These are phyloP conservation scores for Ulota crispa DNA, from an alignment of 225 moss, liverwort and hornwort genomes.

Conservation along the genomic window DNA sequence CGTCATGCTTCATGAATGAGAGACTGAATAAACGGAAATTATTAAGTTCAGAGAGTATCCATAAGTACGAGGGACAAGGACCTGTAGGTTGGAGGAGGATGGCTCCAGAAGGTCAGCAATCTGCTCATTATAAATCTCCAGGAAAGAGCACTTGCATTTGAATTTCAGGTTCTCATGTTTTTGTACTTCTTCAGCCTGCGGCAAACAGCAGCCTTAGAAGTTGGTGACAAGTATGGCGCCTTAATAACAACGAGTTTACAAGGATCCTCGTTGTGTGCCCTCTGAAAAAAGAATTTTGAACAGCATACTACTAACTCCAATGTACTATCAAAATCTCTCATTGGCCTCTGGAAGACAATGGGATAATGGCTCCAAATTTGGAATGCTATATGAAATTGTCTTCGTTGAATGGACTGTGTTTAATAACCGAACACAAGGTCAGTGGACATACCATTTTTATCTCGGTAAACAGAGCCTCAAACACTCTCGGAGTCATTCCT, in stretches of 20 bases:
- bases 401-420: neutral
- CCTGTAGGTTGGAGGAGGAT: slow-evolving; percentile 59
- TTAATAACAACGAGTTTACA: neutral
- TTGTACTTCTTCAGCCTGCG: slow-evolving; percentile 54
- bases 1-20: neutral
- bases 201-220: slow-evolving; percentile 19
- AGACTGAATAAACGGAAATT: slow-evolving; percentile 7
- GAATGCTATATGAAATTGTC: neutral
- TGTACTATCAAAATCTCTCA: neutral
- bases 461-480: slow-evolving; percentile 53
- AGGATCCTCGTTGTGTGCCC: neutral
- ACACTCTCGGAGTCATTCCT: slow-evolving; percentile 65
- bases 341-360: neutral
- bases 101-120: slow-evolving; percentile 58
- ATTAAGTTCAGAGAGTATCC: neutral
- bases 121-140: slow-evolving; percentile 58
- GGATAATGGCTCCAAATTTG: neutral
- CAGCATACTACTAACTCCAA: neutral
- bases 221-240: neutral
- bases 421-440: slow-evolving; percentile 8
- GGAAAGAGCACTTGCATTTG: slow-evolving; percentile 55
- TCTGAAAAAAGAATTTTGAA: neutral
- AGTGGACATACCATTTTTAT: slow-evolving; percentile 40
- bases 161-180: slow-evolving; percentile 51
- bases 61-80: slow-evolving; percentile 16